phyloP scores from a whole-genome alignment of 345 rosid genomes.

The Noccaea bulbosa region DNA sequence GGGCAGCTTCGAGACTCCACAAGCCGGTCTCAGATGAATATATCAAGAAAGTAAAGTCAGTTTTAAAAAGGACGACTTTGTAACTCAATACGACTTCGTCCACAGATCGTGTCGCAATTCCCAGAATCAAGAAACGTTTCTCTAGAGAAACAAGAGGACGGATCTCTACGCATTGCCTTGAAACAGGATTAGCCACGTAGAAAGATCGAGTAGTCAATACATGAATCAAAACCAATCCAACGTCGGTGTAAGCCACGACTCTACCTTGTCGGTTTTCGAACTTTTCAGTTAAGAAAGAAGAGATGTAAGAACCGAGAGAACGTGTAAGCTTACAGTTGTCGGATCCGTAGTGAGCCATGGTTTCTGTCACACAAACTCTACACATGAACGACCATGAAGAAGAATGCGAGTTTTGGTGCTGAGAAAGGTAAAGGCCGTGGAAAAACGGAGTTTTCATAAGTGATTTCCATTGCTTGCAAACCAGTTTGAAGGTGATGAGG shows the following conservation, averaged over 20 bases:
- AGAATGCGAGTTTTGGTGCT: background rate
- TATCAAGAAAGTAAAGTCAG: background rate
- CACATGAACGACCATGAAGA: conserved; percentile 14
- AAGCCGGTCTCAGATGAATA: conserved; percentile 27
- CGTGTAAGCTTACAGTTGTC: background rate
- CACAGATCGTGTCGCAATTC: background rate
- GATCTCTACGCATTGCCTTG: conserved; percentile 4
- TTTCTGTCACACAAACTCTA: background rate
- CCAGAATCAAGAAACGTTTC: background rate
- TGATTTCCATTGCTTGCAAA: conserved; percentile 26
- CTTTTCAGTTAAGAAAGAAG: background rate
- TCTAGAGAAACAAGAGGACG: background rate
- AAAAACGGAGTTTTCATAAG: background rate
- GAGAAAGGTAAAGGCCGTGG: background rate
- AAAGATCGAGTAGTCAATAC: background rate
- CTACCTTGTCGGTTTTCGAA: background rate
- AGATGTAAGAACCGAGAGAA: conserved; percentile 18
- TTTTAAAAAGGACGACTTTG: conserved; percentile 1
- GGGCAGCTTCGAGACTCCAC: background rate
- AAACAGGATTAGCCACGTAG: conserved; percentile 13
- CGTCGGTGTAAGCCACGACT: conserved; percentile 13
- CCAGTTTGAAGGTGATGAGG: conserved; percentile 7
- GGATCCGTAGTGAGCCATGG: conserved; percentile 11
- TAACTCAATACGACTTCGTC: conserved; percentile 2
- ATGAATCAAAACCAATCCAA: background rate